phyloP scores from a whole-genome alignment of 768 basidiomycete genomes.

The Mycena haematopus region DNA sequence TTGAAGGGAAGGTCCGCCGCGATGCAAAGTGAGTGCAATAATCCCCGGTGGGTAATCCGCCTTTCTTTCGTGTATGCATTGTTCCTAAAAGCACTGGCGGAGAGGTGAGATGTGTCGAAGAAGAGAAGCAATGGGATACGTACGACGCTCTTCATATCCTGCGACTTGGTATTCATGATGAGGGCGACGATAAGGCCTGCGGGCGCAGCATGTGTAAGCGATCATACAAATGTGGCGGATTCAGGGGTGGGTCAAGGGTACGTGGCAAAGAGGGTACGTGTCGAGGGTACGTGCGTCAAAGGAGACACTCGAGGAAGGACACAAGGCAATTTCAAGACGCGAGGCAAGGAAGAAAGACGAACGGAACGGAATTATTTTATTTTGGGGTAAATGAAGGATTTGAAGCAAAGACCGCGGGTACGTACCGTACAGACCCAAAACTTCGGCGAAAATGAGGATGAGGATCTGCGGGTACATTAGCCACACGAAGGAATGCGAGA shows the following conservation, averaged over 20 bases:
- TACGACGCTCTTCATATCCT: slow-evolving; percentile 39
- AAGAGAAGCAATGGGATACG: too few relatives aligned
- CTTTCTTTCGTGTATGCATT: too few relatives aligned
- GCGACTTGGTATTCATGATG: slow-evolving; percentile 88
- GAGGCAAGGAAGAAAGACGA: background rate
- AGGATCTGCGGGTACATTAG: slow-evolving; percentile 63
- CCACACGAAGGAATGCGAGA: too few relatives aligned
- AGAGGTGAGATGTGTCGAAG: too few relatives aligned
- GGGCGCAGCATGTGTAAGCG: background rate
- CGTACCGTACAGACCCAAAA: slow-evolving; percentile 88
- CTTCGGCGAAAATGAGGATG: slow-evolving; percentile 98
- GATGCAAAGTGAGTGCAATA: too few relatives aligned
- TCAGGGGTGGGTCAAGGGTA: background rate
- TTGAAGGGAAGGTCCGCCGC: too few relatives aligned
- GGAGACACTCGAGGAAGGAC: background rate
- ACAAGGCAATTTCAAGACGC: too few relatives aligned
- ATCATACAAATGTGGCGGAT: background rate
- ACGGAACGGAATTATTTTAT: background rate
- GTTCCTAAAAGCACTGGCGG: too few relatives aligned
- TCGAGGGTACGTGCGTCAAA: background rate
- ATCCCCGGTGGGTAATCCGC: too few relatives aligned
- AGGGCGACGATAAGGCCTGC: slow-evolving; percentile 89
- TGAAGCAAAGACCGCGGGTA: background rate
- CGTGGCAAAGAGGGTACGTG: background rate
- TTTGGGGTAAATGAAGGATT: background rate